These are phyloP conservation scores for Trichoderma harzianum DNA, from an alignment of 2,329 filamentous ascomycete genomes.

Conservation along the genomic window DNA sequence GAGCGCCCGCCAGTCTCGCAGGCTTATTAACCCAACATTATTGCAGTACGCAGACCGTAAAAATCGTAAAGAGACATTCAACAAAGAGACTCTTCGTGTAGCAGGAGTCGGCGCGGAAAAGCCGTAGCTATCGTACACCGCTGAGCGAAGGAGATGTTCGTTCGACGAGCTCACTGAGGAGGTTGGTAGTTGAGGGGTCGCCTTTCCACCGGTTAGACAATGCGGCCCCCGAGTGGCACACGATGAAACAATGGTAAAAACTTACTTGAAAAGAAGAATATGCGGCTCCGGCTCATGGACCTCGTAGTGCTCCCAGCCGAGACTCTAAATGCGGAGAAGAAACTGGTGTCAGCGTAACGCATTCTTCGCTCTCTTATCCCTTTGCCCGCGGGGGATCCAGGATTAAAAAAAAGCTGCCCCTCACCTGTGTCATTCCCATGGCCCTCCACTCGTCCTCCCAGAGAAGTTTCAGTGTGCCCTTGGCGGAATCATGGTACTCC, in stretches of 20 bases:
- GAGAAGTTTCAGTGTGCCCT: slow-evolving; percentile 90
- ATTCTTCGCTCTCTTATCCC: neutral
- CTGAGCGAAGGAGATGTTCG: slow-evolving; percentile 7
- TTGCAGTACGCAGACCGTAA: slow-evolving; percentile 24
- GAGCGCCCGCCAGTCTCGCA: neutral
- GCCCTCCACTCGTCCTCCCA: slow-evolving; percentile 99
- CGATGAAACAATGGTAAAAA: slow-evolving; percentile 17
- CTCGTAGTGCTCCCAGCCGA: slow-evolving; percentile 99
- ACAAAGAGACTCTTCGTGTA: slow-evolving; percentile 22
- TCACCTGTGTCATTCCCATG: slow-evolving; percentile 92
- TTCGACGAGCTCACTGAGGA: slow-evolving; percentile 45
- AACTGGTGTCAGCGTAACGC: slow-evolving; percentile 20
- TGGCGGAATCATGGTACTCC: slow-evolving; percentile 84
- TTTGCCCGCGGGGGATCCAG: neutral
- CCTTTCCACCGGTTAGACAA: slow-evolving; percentile 6
- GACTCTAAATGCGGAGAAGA: slow-evolving; percentile 59
- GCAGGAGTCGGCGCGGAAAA: slow-evolving; percentile 18
- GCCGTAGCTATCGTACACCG: slow-evolving; percentile 25
- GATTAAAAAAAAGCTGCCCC: slow-evolving; percentile 23
- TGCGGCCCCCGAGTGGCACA: no score
- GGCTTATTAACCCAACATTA: slow-evolving; percentile 20
- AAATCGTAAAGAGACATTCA: slow-evolving; percentile 24
- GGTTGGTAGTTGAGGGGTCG: slow-evolving; percentile 74
- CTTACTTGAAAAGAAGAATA: slow-evolving; percentile 95
- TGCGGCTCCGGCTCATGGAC: slow-evolving; percentile 98